A percentile compares a stretch with the other conserved stretches of the same genome.
These are phyloP conservation scores for Tetradesmus obliquus DNA, from an alignment of 139 green algal genomes.

Conservation along the genomic window DNA sequence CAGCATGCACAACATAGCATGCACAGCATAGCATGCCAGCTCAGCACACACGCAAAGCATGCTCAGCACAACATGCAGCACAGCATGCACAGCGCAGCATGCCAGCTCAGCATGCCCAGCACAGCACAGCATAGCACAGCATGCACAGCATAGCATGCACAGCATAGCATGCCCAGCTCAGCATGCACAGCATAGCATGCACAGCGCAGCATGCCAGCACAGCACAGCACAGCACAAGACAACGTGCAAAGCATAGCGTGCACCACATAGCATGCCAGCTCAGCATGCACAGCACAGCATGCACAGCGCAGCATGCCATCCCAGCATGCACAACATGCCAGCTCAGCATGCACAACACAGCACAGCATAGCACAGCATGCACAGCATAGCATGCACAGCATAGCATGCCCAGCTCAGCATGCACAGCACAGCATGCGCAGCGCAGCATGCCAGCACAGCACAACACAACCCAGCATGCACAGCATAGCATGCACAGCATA, in stretches of 20 bases:
- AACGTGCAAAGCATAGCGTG: neutral
- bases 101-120: neutral
- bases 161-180: neutral
- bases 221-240: neutral
- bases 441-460: neutral
- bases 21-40: neutral
- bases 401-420: neutral
- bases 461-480: neutral
- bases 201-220: neutral
- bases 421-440: neutral
- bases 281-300: neutral
- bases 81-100: neutral
- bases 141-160: neutral
- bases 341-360: neutral
- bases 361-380: neutral
- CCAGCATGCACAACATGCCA: neutral
- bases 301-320: neutral
- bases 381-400: neutral
- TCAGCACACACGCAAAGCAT: neutral
- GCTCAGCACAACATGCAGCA: neutral
- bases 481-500: neutral
- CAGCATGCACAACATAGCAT: neutral
- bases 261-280: neutral
- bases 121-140: neutral
- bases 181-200: neutral